phyloP scores from a whole-genome alignment of 225 moss, liverwort and hornwort genomes.

The Bryum argenteum region DNA sequence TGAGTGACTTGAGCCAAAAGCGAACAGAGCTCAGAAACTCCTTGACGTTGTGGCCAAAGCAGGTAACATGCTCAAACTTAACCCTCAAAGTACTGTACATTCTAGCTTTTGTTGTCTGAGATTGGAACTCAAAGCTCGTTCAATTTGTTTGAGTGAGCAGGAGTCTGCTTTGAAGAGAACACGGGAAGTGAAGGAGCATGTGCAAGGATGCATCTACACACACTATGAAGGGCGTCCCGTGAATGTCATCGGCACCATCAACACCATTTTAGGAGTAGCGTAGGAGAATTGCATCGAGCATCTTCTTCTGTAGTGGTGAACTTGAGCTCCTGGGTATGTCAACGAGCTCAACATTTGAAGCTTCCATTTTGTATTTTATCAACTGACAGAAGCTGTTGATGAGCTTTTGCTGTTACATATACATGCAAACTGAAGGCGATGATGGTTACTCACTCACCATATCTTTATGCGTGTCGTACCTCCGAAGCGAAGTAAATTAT shows the following conservation, averaged over 20 bases:
- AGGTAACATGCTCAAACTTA: conserved; percentile 47
- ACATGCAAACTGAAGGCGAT: no score
- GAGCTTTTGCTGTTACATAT: no score
- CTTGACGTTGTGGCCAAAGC: conserved; percentile 87
- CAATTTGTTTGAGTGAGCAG: conserved; percentile 47
- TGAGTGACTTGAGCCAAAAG: conserved; percentile 77
- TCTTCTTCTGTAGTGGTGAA: no score
- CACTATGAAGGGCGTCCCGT: conserved; percentile 88
- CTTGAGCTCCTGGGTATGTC: conserved; percentile 15
- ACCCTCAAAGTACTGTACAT: no score
- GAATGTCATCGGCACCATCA: conserved; percentile 91
- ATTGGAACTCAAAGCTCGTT: not conserved
- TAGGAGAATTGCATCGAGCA: conserved; percentile 16
- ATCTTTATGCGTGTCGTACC: no score
- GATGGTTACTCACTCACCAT: no score
- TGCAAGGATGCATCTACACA: conserved; percentile 61
- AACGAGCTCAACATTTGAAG: conserved; percentile 21
- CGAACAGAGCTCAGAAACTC: conserved; percentile 71
- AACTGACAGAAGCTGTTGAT: no score
- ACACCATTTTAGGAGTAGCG: conserved; percentile 70
- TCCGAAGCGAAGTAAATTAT: no score
- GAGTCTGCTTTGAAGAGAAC: conserved; percentile 75
- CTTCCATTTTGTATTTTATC: not conserved
- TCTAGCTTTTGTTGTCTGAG: no score
- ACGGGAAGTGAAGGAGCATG: conserved; percentile 66